Base-by-base conservation (phyloP, 495 filamentous ascomycete genomes). In the Penicillium ucsense region DNA sequence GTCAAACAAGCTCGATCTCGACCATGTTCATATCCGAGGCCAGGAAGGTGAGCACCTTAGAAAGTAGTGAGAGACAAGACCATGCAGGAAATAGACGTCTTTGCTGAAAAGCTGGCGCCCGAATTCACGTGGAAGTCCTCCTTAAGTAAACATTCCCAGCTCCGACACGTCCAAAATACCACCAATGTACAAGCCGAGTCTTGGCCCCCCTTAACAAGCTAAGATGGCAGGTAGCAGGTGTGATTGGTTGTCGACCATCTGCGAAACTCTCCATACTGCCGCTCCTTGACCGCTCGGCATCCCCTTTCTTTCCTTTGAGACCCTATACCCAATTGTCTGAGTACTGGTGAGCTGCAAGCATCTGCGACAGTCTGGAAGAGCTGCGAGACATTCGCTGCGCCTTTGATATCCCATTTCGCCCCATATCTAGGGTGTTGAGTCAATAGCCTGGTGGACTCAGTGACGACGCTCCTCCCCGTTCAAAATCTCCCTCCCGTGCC, bases 241-340 rank as follows among this genome's bases (percentile, higher is more conserved):
- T 61, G 59, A 59, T 61, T 61, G 52, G 55, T 43, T 50, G 43
- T 9, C n/a, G 11, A 2, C 9, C n/a, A 31, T 41, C 8, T 38
- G 39, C 40, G 33, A 31, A 30, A n/a, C 40, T 33, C 12, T 11
- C 30, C 6, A 29, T 60, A 54, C 49, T 57, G 54, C 57, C 52
- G 34, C 37, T 37, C 27, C 35, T 43, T 57, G 53, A 54, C 56
- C 53, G 59, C 52, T 56, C 55, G 48, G 45, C 35, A 47, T 55
- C 57, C 54, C 53, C 51, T 61, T 57, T 63, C 52, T 47, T 52
- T 47, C 44, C 41, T 32, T 33, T 43, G n/a, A 43, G 31, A 39
- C 9, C 31, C 43, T 4, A 6, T 27, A 45, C 31, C 9, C 3
- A 28, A 20, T 20, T 20, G 20, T 20, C 20, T 20, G 20, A 20